A percentile compares a stretch with the other conserved stretches of the same genome.
These are phyloP conservation scores for Mycena floridula DNA, from an alignment of 768 basidiomycete species.

Conservation along the genomic window DNA sequence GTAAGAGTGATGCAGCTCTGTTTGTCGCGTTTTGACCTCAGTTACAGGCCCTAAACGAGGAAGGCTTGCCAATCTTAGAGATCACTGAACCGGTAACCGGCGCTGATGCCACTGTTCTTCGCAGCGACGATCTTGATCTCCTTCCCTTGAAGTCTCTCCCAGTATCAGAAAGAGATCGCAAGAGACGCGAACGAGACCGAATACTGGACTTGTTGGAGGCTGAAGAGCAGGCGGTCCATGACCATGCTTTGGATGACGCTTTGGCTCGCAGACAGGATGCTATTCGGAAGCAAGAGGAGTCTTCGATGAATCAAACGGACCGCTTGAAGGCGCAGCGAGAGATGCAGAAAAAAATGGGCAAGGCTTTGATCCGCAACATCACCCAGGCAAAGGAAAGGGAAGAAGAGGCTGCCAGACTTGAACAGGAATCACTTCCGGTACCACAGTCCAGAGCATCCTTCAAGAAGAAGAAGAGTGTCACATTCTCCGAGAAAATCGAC, in stretches of 20 bases:
- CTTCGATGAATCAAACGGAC: constrained; percentile 32
- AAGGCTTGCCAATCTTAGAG: constrained; percentile 75
- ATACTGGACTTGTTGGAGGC: constrained; percentile 63
- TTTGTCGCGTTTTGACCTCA: constrained; percentile 17
- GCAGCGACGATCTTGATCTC: constrained; percentile 14
- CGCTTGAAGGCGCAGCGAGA: constrained; percentile 36
- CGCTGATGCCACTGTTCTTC: constrained; percentile 9
- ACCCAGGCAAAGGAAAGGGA: constrained; percentile 33
- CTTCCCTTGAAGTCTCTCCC: constrained; percentile 42
- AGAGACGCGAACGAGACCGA: constrained; percentile 52
- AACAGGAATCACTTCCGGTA: constrained; percentile 1
- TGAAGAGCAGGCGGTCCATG: constrained; percentile 35
- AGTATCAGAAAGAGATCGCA: constrained; percentile 38
- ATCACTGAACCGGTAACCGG: constrained; percentile 53
- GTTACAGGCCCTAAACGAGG: constrained; percentile 69
- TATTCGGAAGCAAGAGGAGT: constrained; percentile 46
- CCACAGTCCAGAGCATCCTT: constrained; percentile 16
- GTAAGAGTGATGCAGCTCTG: no score
- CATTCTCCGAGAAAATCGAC: constrained; percentile 42
- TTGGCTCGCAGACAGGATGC: constrained; percentile 30
- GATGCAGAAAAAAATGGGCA: constrained; percentile 77
- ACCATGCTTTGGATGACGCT: constrained; percentile 1
- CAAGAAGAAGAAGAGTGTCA: constrained; percentile 55
- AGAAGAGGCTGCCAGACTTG: constrained; percentile 14
- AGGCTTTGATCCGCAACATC: constrained; percentile 48